Base-by-base conservation (phyloP, 176 grass and related monocot species). In the Carex parvula region DNA sequence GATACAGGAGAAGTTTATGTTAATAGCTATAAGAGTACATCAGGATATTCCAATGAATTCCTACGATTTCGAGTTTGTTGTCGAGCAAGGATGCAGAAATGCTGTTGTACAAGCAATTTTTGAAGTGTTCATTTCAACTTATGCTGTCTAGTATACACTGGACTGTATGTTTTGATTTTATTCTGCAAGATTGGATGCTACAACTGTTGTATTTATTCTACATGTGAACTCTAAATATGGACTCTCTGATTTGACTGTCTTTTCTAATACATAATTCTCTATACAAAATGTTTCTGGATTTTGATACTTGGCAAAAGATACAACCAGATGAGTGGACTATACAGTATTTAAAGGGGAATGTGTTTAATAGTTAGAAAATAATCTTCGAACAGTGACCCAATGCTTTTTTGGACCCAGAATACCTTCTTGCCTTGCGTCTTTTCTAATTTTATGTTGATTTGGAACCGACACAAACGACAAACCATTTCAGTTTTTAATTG, bases 401-500 rank as follows among this genome's bases (percentile, higher is more conserved):
- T 54, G 24, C 44, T 8, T 75, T 75, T 29, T 15, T 24, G 71
- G 46, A 75, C 37, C 37, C 33, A 44, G 7, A 62, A 71, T 20
- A n/a, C 37, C 37, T 62, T 21, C 60, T 71, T 71, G 17, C 6
- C 37, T 39, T 39, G 42, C 9, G 70, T 26, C 46, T 53, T 52
- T 24, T 77, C 48, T 17, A 77, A 18, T 46, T 71, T 71, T 71
- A 20, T 46, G 15, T 2, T 76, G 6, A 54, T 76, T 30, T 17
- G 48, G 10, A 32, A 16, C 24, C 10, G 9, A 53, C 44, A 53
- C 22, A 75, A 54, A 20, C 70, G 7, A 75, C 24, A 29, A 14
- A 26, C 9, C 2, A 53, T 75, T 52, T 53, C 14, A 21, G 79
- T 85, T 21, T 69, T 56, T 85, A 80, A 85, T 85, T 89, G 60